phyloP scores from a whole-genome alignment of 2,329 filamentous ascomycete species.

The Talaromyces sp. region DNA sequence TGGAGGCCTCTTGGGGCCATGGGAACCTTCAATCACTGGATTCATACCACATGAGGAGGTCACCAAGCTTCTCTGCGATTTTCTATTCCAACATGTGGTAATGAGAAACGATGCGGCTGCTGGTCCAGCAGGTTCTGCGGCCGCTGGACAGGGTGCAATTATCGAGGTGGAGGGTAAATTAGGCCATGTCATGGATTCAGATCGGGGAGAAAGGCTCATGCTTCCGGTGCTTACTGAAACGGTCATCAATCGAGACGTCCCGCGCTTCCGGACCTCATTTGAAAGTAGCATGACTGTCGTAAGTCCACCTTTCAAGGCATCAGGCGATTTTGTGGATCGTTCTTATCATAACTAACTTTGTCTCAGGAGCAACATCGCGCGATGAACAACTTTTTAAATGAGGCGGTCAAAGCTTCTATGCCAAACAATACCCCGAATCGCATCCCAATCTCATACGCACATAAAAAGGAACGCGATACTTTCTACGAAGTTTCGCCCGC shows the following conservation, averaged over 20 bases:
- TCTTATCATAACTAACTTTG: background rate
- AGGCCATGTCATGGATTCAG: constrained; percentile 75
- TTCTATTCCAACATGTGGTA: constrained; percentile 73
- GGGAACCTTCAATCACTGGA: constrained; percentile 67
- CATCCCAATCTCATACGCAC: constrained; percentile 69
- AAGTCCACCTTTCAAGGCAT: constrained; percentile 35
- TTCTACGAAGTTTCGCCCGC: constrained; percentile 75
- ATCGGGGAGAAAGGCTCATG: constrained; percentile 68
- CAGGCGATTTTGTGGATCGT: too few species aligned
- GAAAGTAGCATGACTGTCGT: constrained; percentile 90
- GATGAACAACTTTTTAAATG: constrained; percentile 85
- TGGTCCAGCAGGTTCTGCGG: constrained; percentile 57
- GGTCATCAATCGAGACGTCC: constrained; percentile 62
- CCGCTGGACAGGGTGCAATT: constrained; percentile 66
- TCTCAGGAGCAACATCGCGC: constrained; percentile 73
- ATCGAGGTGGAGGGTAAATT: constrained; percentile 96
- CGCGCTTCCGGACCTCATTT: constrained; percentile 64
- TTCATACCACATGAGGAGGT: constrained; percentile 73
- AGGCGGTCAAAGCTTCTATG: constrained; percentile 58
- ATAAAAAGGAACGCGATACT: constrained; percentile 78
- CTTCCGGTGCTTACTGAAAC: constrained; percentile 72
- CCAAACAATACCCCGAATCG: constrained; percentile 39
- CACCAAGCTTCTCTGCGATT: constrained; percentile 76
- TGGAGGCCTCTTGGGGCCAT: constrained; percentile 41
- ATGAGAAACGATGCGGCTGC: constrained; percentile 64